These are phyloP conservation scores for Dactylellina leptospora DNA, from an alignment of 2,329 filamentous ascomycete species.

Conservation along the genomic window DNA sequence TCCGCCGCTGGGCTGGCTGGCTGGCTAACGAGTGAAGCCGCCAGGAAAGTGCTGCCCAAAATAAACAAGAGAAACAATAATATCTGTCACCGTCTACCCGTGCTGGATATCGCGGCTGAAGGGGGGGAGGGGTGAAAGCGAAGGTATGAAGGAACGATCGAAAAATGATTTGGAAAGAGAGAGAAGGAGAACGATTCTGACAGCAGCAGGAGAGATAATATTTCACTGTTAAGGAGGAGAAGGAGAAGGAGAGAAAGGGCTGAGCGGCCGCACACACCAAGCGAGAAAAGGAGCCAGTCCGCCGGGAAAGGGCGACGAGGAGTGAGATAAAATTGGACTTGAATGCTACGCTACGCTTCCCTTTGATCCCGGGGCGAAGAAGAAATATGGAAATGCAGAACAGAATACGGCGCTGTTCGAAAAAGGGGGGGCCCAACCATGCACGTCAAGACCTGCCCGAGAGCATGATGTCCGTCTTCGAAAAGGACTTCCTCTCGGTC, in stretches of 20 bases:
- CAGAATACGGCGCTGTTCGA: no score
- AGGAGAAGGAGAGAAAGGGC: neutral
- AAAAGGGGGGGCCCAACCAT: neutral
- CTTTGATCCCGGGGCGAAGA: neutral
- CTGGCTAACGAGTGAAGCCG: constrained; percentile 52
- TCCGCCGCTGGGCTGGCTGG: constrained; percentile 4
- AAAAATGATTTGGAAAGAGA: constrained; percentile 28
- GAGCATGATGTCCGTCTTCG: neutral
- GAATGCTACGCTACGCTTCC: constrained; percentile 36
- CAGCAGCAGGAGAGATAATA: neutral
- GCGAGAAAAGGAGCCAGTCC: constrained; percentile 31
- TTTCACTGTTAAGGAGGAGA: neutral
- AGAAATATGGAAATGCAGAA: no score
- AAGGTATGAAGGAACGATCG: constrained; percentile 28
- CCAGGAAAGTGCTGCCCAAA: neutral
- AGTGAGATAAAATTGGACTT: constrained; percentile 51
- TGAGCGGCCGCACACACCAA: neutral
- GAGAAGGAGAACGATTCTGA: constrained; percentile 13
- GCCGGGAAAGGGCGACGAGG: constrained; percentile 28
- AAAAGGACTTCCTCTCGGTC: neutral
- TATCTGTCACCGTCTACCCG: constrained; percentile 19
- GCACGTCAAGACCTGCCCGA: neutral
- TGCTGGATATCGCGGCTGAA: constrained; percentile 2
- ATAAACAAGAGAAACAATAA: constrained; percentile 26
- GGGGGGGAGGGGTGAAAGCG: constrained; percentile 9